phyloP scores from a whole-genome alignment of 768 basidiomycete genomes.

The Hirschioporus abietinus region DNA sequence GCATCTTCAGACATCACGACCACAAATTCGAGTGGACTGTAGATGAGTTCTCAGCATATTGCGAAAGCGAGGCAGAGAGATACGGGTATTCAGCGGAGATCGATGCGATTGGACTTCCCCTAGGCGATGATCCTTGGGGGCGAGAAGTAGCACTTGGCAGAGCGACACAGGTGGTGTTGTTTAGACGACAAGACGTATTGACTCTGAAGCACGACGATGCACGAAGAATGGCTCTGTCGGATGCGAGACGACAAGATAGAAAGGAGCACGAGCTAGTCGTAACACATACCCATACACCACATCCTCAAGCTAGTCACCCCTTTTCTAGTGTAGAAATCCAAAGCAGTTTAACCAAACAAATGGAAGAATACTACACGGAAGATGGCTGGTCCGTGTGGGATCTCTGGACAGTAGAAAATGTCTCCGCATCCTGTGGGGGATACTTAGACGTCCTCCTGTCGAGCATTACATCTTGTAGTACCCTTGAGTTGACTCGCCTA shows the following conservation, averaged over 20 bases:
- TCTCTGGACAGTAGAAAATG: not conserved
- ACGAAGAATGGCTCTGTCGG: conserved; percentile 24
- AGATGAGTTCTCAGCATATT: conserved; percentile 68
- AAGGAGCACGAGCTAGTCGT: conserved; percentile 43
- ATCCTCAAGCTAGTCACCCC: conserved; percentile 42
- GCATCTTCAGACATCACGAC: conserved; percentile 75
- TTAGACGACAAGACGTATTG: conserved; percentile 37
- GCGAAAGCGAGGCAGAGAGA: conserved; percentile 43
- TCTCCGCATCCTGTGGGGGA: not conserved
- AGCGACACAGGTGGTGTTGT: conserved; percentile 64
- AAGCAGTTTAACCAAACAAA: conserved; percentile 40
- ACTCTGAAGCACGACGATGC: conserved; percentile 22
- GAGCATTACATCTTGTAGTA: not conserved
- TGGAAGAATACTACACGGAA: conserved; percentile 38
- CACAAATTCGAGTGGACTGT: conserved; percentile 90
- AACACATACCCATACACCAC: conserved; percentile 44
- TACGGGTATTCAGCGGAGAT: conserved; percentile 73
- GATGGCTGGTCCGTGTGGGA: not conserved
- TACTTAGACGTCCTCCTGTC: not conserved
- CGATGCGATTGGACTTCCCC: conserved; percentile 52
- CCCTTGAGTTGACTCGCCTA: not conserved
- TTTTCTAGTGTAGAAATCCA: conserved; percentile 42
- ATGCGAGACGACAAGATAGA: conserved; percentile 6
- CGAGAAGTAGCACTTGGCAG: conserved; percentile 58
- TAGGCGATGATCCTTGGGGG: conserved; percentile 66